These are phyloP conservation scores for Acanthamoeba culbertsoni DNA, from an alignment of 208 protist genomes.

Conservation along the genomic window DNA sequence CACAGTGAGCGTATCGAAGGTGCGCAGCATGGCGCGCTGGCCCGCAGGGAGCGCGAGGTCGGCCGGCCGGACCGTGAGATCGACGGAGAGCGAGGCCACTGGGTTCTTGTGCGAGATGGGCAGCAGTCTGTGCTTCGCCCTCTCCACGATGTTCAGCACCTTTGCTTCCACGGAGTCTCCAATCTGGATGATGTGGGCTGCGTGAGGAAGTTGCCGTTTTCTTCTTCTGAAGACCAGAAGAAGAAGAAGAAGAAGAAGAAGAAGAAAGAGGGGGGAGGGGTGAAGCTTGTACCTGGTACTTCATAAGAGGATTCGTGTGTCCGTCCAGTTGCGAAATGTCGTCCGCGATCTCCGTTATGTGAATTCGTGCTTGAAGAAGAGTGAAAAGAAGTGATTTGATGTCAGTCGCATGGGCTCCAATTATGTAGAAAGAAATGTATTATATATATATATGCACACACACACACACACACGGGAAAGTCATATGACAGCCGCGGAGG, in stretches of 20 bases:
- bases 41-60: background rate
- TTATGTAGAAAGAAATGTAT: no score
- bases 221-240: background rate
- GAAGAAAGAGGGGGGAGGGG: no score
- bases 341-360: constrained; percentile 53
- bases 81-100: background rate
- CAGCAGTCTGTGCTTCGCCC: constrained; percentile 26
- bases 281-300: background rate
- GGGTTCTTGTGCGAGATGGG: constrained; percentile 61
- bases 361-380: background rate
- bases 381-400: background rate
- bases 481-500: no score
- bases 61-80: constrained; percentile 6
- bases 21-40: background rate
- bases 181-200: background rate
- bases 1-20: background rate
- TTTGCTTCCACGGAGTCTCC: constrained; percentile 1
- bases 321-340: constrained; percentile 37
- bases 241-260: no score
- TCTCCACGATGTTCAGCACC: constrained; percentile 28
- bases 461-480: no score
- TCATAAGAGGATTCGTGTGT: background rate
- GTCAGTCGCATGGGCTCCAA: no score
- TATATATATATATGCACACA: no score
- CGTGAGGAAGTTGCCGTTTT: background rate